These are phyloP conservation scores for Hypoxylon lienhwacheense DNA, from an alignment of 495 filamentous ascomycete species.

Conservation along the genomic window DNA sequence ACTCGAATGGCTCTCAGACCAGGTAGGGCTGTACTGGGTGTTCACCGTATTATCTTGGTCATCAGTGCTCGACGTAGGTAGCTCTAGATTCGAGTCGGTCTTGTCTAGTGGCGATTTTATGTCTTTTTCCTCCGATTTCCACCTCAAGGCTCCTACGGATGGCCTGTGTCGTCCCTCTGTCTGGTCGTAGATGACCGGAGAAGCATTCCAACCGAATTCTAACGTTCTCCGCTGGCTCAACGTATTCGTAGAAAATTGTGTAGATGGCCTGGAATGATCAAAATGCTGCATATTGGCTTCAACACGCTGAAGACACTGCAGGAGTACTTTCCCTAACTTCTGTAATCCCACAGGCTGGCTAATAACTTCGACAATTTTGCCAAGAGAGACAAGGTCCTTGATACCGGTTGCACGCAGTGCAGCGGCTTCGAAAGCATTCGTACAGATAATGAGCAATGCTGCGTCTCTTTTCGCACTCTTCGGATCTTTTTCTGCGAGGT, in stretches of 20 bases:
- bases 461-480: constrained; percentile 9
- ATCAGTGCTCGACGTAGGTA: not conserved
- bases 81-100: not conserved
- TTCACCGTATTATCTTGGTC: not conserved
- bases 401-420: constrained; percentile 28
- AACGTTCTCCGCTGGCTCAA: not conserved
- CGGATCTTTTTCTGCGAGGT: constrained; percentile 8
- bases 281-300: not conserved
- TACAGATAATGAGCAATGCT: constrained; percentile 30
- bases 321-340: constrained; percentile 28
- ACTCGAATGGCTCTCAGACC: not conserved
- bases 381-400: constrained; percentile 20
- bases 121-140: constrained; percentile 21
- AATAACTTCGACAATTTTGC: constrained; percentile 32
- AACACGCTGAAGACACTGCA: constrained; percentile 19
- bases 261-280: constrained; percentile 6
- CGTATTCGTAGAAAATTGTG: not conserved
- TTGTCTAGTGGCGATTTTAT: not conserved
- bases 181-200: constrained; percentile 8
- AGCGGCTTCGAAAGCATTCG: constrained; percentile 33
- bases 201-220: constrained; percentile 10
- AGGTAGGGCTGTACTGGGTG: constrained; percentile 2
- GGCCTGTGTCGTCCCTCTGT: constrained; percentile 5
- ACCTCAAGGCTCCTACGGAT: constrained; percentile 18
- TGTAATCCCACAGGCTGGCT: constrained; percentile 31